Base-by-base conservation (phyloP, 2,329 filamentous ascomycete genomes). In the Curvularia spicifera region DNA sequence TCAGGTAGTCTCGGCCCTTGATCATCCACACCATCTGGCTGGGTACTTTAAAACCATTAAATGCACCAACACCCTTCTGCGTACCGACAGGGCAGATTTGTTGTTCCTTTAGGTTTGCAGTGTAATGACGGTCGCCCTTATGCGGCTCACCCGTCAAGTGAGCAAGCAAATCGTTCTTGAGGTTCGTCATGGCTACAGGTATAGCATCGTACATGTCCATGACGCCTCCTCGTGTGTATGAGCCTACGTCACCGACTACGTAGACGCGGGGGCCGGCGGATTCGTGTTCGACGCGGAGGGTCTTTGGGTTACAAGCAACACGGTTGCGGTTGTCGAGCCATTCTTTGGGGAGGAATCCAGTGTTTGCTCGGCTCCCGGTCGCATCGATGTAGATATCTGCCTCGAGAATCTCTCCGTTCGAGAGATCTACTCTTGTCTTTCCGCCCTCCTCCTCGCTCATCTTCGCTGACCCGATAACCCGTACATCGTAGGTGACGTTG, bases 341-440 rank as follows among this genome's bases (percentile, higher is more conserved):
- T 2, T 78, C 72, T 13, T 74, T 69, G 1, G 85, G 83, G 1
- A 87, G 75, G 69, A 82, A 87, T 33, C 73, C 74, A 28, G 80
- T 84, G 70, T 85, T 86, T 0, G 84, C 84, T 15, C 75, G 72
- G 9, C 78, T 79, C 18, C 84, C 85, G 1, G 80, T 82, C 8
- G 82, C 82, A 18, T 82, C 79, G 58, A 87, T 81, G 69, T 84
- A 86, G 50, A 85, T 69, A 63, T 87, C 84, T 5, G 80, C 79
- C 0, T 77, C 76, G 57, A 83, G 65, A 3, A 76, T 78, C 53
- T 81, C 77, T 43, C 84, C 84, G 63, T 82, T 81, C 52, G 70
- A 73, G 10, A 77, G 70, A 54, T 73, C 63, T 15, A 76, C 64
- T 31, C 84, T 68, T 1, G 78, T 77, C 60, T 82, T 83, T 46